Conservation (phyloP, 2,329 filamentous ascomycete genomes). For the Diplodia scrobiculata region DNA sequence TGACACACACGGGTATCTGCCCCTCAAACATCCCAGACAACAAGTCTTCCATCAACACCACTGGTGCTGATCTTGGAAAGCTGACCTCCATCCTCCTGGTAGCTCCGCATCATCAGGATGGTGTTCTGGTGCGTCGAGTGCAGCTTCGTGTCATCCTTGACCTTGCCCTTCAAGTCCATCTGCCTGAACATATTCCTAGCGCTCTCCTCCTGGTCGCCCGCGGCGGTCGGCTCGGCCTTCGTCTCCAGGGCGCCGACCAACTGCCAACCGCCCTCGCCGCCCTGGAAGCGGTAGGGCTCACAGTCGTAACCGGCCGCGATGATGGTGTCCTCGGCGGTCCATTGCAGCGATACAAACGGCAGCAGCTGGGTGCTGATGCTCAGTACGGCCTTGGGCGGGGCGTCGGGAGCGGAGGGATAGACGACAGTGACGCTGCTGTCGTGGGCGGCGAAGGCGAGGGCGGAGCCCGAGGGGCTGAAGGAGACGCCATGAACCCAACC, state of each 20-base stretch:
- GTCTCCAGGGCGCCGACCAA: slow-evolving; percentile 77
- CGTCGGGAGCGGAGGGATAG: slow-evolving; percentile 87
- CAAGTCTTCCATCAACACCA: slow-evolving; percentile 53
- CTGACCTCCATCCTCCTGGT: slow-evolving; percentile 64
- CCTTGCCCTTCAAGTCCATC: slow-evolving; percentile 98
- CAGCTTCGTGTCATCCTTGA: slow-evolving; percentile 92
- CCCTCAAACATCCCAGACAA: slow-evolving; percentile 51
- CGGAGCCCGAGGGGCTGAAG: slow-evolving; percentile 89
- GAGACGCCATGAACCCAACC: slow-evolving; percentile 94
- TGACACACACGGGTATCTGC: background rate
- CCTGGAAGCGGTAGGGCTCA: slow-evolving; percentile 87
- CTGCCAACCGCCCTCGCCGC: slow-evolving; percentile 78
- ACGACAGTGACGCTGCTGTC: slow-evolving; percentile 97
- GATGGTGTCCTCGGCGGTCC: slow-evolving; percentile 89
- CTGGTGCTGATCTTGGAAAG: slow-evolving; percentile 78
- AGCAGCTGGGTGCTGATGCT: slow-evolving; percentile 87
- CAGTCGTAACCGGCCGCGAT: slow-evolving; percentile 88
- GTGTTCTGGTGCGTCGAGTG: slow-evolving; percentile 98
- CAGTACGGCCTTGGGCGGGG: slow-evolving; percentile 85
- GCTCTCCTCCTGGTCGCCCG: slow-evolving; percentile 74
- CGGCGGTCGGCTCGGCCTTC: slow-evolving; percentile 54
- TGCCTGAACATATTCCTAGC: slow-evolving; percentile 97
- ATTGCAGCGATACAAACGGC: slow-evolving; percentile 89
- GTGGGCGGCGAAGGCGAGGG: slow-evolving; percentile 90
- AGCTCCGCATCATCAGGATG: slow-evolving; percentile 79